Percentiles rank a stretch among this genome's conserved stretches.
These are phyloP conservation scores for Bipolaris bicolor DNA, from an alignment of 2,329 filamentous ascomycete genomes.

Conservation along the genomic window DNA sequence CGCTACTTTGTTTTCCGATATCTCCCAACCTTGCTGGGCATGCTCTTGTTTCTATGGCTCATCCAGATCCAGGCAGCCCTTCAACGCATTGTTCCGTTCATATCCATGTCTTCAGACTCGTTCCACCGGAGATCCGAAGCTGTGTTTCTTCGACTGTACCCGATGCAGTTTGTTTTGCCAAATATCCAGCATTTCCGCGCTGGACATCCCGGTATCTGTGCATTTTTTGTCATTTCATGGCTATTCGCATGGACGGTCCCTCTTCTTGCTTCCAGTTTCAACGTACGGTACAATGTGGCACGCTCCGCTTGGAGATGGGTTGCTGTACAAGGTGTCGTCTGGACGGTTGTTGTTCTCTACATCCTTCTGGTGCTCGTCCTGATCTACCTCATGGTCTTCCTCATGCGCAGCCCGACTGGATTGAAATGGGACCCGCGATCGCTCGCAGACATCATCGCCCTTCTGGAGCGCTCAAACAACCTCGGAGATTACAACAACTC, in stretches of 20 bases:
- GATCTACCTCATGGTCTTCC: slow-evolving; percentile 66
- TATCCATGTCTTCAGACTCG: slow-evolving; percentile 72
- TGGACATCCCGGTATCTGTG: slow-evolving; percentile 70
- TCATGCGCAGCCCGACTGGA: slow-evolving; percentile 71
- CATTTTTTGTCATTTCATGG: slow-evolving; percentile 75
- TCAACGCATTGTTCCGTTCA: slow-evolving; percentile 79
- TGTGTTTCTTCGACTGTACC: slow-evolving; percentile 67
- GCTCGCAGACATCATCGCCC: slow-evolving; percentile 77
- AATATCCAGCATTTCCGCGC: slow-evolving; percentile 70
- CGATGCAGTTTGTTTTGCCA: slow-evolving; percentile 71
- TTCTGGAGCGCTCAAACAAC: slow-evolving; percentile 81
- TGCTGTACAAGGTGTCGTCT: slow-evolving; percentile 76
- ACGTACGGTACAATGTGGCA: slow-evolving; percentile 64
- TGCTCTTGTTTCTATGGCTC: slow-evolving; percentile 74
- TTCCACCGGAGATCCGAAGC: slow-evolving; percentile 65
- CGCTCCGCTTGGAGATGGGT: slow-evolving; percentile 77
- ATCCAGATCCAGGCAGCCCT: slow-evolving; percentile 76
- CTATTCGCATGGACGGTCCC: slow-evolving; percentile 80
- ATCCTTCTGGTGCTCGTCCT: slow-evolving; percentile 66
- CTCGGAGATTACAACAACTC: slow-evolving; percentile 73
- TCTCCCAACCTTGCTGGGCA: slow-evolving; percentile 77
- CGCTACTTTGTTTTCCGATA: slow-evolving; percentile 88
- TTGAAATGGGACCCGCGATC: slow-evolving; percentile 85
- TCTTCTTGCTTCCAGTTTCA: slow-evolving; percentile 78
- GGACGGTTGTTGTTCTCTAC: slow-evolving; percentile 79